Base-by-base conservation (phyloP, 169 alveolate genomes). In the Plasmodium cynomolgi region DNA sequence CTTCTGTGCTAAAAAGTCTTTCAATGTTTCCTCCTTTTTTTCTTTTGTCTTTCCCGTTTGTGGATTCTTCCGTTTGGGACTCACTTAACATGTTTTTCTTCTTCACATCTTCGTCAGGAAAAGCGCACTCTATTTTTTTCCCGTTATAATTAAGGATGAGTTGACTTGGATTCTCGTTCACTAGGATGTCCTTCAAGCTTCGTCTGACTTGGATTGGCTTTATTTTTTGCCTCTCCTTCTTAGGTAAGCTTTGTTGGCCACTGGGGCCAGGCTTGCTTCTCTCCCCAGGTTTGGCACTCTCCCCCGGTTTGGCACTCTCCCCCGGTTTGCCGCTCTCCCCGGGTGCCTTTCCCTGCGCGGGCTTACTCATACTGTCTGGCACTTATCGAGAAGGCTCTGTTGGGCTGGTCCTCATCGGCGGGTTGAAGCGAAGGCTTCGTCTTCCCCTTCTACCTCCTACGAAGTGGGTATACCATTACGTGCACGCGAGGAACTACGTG, bases 151-250 rank as follows among this genome's bases (percentile, higher is more conserved):
- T 85, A 54, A 75, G 81, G 29, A 85, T 71, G 41, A 75, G 62
- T 20, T 75, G 72, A 75, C 85, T 75, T 7, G 93, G 93, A 17
- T 85, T 54, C 17, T 74, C 56, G 17, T 74, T 77, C 39, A 74
- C 68, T 75, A 85, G 68, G 34, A 85, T 75, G 68, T 85, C 93
- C 44, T 75, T 85, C 37, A 85, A 75, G 41, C 93, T 85, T 75
- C 93, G 56, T 20, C 93, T 85, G 41, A 85, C 93, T 54, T 85
- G 93, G 41, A 85, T 85, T 75, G 80, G 84, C 44, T 85, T 85
- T 54, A 85, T 20, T 34, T 75, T 75, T 37, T 33, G 33, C 39
- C 85, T 85, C 71, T 75, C 77, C 77, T 68, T 62, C 3, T 85
- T 77, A 11, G 31, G 68, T 54, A 56, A 9, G 44, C 34, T 15